Evolutionary conservation across 2,329 filamentous ascomycete species (phyloP).

Genomic region (Sphaerulina populicola): DNA sequence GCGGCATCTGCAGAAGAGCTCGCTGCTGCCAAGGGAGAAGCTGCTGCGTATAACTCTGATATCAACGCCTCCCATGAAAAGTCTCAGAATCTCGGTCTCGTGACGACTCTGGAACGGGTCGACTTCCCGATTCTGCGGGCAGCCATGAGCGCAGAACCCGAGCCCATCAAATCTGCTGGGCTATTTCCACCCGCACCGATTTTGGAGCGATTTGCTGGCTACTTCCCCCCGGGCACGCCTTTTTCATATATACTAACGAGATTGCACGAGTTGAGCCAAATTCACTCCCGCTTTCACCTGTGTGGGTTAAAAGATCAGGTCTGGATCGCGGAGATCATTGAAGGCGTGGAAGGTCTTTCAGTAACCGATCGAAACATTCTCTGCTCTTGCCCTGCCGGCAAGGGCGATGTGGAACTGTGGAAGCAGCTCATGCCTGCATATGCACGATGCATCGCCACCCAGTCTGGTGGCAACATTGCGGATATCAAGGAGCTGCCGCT

Average conservation of each 20-base stretch:
- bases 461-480: slow-evolving; percentile 59
- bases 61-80: slow-evolving; percentile 5
- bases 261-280: slow-evolving; percentile 58
- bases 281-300: slow-evolving; percentile 61
- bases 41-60: neutral
- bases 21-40: slow-evolving; percentile 25
- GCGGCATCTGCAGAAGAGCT: slow-evolving; percentile 25
- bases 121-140: slow-evolving; percentile 57
- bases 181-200: slow-evolving; percentile 63
- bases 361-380: slow-evolving; percentile 69
- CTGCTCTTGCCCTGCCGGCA: slow-evolving; percentile 58
- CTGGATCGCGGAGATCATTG: slow-evolving; percentile 63
- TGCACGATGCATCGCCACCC: slow-evolving; percentile 60
- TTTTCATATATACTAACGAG: slow-evolving; percentile 75
- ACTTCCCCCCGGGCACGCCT: slow-evolving; percentile 72
- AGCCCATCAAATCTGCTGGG: slow-evolving; percentile 61
- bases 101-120: slow-evolving; percentile 65
- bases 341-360: slow-evolving; percentile 58
- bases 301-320: slow-evolving; percentile 57
- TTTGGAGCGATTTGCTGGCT: slow-evolving; percentile 67
- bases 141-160: slow-evolving; percentile 56
- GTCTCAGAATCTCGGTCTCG: slow-evolving; percentile 48
- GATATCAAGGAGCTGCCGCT: slow-evolving; percentile 64
- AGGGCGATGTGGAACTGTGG: slow-evolving; percentile 44
- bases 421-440: slow-evolving; percentile 51